phyloP scores from a whole-genome alignment of 176 grass and related monocot genomes.

The Oropetium thomaeum region DNA sequence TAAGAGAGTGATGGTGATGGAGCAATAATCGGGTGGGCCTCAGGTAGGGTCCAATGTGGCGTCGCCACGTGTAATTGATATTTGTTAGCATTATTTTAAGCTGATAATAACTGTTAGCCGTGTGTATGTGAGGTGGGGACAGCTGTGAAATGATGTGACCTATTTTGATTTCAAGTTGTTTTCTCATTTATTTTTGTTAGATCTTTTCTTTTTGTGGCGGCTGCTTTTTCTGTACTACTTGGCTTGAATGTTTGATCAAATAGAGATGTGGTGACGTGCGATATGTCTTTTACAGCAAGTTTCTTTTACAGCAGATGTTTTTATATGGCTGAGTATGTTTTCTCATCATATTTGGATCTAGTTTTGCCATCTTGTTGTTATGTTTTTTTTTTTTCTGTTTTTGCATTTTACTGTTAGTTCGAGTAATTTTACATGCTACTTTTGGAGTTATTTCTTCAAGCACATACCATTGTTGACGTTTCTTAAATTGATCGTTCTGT shows the following conservation, averaged over 20 bases:
- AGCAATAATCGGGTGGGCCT: constrained; percentile 12
- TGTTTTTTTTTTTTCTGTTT: neutral
- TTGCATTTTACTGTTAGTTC: neutral
- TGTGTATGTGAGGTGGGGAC: constrained; percentile 27
- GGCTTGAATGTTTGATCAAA: neutral
- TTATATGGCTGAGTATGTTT: neutral
- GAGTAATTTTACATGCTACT: neutral
- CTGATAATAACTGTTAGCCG: constrained; percentile 1
- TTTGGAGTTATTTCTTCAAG: neutral
- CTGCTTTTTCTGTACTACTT: neutral
- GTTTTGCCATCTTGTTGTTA: neutral
- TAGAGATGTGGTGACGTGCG: neutral
- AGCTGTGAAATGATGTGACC: constrained; percentile 27
- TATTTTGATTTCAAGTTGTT: neutral
- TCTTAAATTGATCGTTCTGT: no score
- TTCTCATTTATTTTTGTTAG: neutral
- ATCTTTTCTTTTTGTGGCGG: neutral
- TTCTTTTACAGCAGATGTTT: neutral
- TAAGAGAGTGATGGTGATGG: constrained; percentile 7
- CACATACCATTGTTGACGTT: neutral
- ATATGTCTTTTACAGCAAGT: neutral
- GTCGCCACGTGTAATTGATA: neutral
- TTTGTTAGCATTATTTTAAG: neutral
- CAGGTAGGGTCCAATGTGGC: neutral
- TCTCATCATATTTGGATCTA: neutral